Percentiles rank a stretch among this genome's conserved stretches.
Evolutionary conservation across 345 rosid genomes (phyloP).

Genomic region (Ceriops zippeliana): DNA sequence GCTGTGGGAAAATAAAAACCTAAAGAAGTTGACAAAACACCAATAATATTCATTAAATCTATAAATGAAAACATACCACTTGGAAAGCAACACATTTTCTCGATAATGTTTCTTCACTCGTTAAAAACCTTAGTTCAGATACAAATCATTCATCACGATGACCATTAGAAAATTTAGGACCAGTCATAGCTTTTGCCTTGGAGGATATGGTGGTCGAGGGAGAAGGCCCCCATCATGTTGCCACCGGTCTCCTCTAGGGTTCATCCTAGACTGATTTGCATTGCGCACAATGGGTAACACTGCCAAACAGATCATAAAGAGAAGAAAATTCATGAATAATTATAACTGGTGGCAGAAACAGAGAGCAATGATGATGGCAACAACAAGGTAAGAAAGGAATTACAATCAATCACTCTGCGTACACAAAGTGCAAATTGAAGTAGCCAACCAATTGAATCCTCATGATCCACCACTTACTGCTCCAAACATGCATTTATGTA

Average conservation of each 20-base stretch:
- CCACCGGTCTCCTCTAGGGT: slow-evolving; percentile 84
- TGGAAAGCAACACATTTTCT: slow-evolving; percentile 75
- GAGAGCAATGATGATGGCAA: not conserved
- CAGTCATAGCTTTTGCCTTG: slow-evolving; percentile 70
- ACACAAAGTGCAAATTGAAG: not conserved
- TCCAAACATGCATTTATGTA: not conserved
- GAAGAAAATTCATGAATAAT: not conserved
- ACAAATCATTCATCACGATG: slow-evolving; percentile 86
- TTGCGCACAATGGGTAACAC: slow-evolving; percentile 64
- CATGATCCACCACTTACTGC: not conserved
- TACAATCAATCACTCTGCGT: not conserved
- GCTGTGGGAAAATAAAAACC: not conserved
- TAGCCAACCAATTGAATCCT: not conserved
- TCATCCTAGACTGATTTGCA: slow-evolving; percentile 55
- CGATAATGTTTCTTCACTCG: slow-evolving; percentile 82
- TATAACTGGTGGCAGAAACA: not conserved
- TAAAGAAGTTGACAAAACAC: not conserved
- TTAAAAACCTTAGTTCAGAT: slow-evolving; percentile 76
- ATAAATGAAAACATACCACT: slow-evolving; percentile 48
- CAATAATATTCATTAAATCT: not conserved
- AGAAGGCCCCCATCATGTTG: slow-evolving; percentile 62
- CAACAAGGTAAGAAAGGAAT: not conserved
- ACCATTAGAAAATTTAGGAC: slow-evolving; percentile 59
- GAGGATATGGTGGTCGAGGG: slow-evolving; percentile 84
- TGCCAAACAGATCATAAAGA: slow-evolving; percentile 25